Evolutionary conservation across 768 basidiomycete species (phyloP), one percentile per base, ranked within the genome.

Genomic region (Mycena rebaudengoi): DNA sequence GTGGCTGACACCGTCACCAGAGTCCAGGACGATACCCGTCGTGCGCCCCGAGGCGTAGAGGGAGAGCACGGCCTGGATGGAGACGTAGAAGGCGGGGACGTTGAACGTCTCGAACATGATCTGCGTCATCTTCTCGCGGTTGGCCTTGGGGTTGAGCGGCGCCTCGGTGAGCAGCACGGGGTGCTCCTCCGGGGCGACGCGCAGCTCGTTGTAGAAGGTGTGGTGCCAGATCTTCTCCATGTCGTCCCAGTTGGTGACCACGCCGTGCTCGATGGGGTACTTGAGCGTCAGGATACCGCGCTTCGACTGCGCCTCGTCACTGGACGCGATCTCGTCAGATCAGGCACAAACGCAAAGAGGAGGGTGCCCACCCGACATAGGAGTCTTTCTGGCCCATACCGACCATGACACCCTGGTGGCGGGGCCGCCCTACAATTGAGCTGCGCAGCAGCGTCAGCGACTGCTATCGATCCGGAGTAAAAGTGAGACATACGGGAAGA

Each of bases 61-160:
- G 43, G 87, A 88, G 12, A 90, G 79, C 54, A 90, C 88, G 75
- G 88, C 88, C 79, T 90, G 88, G 75, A 90, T 89, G 54, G 86
- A 81, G 66, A 89, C 88, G 82, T 89, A 89, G 82, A 89, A 88
- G 7, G 88, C 88, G 60, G 88, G 88, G 13, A 83, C 85, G 78
- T 88, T 89, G 84, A 89, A 90, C 32, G 88, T 90, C 80, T 90
- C 88, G 78, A 90, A 90, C 87, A 89, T 89, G 85, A 89, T 89
- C 77, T 90, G 88, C 66, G 88, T 89, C 84, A 85, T 88, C 83
- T 88, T 88, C 78, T 88, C 88, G 69, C 88, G 79, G 82, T 89
- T 89, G 55, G 85, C 85, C 80, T 90, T 89, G 61, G 88, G 88
- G 82, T 90, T 90, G 66, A 89, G 81, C 10, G 88, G 88, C 26